These are phyloP conservation scores for Cladosporium sp. DNA, from an alignment of 2,329 filamentous ascomycete species.

Conservation along the genomic window DNA sequence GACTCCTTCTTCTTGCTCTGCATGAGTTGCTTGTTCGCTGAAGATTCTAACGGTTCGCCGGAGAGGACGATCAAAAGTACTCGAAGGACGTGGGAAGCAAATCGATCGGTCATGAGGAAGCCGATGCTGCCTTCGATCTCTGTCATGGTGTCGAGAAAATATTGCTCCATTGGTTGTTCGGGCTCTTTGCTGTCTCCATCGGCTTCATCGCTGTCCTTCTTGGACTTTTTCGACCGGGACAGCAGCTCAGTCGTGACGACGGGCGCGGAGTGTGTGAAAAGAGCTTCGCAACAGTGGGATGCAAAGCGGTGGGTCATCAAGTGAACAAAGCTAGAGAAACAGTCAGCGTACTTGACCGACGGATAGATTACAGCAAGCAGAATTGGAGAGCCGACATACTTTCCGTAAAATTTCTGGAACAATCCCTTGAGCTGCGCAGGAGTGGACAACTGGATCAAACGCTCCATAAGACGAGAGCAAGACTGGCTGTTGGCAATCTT, in stretches of 20 bases:
- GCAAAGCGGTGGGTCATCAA: conserved; percentile 94
- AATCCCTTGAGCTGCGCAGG: conserved; percentile 75
- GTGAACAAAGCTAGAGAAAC: conserved; percentile 59
- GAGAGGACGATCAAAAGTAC: conserved; percentile 81
- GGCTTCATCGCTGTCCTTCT: background rate
- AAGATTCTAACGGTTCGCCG: conserved; percentile 68
- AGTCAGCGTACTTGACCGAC: background rate
- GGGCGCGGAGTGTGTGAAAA: conserved; percentile 78
- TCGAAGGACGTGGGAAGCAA: conserved; percentile 84
- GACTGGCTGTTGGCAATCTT: conserved; percentile 95
- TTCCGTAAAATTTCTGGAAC: conserved; percentile 76
- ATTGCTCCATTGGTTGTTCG: conserved; percentile 66
- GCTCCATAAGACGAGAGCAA: conserved; percentile 87
- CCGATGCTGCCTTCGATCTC: conserved; percentile 82
- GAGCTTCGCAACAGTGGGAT: conserved; percentile 90
- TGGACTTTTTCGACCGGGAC: conserved; percentile 22
- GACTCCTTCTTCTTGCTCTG: conserved; percentile 92
- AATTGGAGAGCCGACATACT: conserved; percentile 42
- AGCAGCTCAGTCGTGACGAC: conserved; percentile 67
- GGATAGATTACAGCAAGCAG: background rate
- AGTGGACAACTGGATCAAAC: conserved; percentile 75
- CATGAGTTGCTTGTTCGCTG: conserved; percentile 64
- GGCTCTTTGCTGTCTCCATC: conserved; percentile 41
- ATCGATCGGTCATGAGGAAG: conserved; percentile 77
- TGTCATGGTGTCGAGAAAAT: conserved; percentile 76